A percentile compares a stretch with the other conserved stretches of the same genome.
These are phyloP conservation scores for Pseudogymnoascus sp. DNA, from an alignment of 2,329 filamentous ascomycete genomes.

Conservation along the genomic window DNA sequence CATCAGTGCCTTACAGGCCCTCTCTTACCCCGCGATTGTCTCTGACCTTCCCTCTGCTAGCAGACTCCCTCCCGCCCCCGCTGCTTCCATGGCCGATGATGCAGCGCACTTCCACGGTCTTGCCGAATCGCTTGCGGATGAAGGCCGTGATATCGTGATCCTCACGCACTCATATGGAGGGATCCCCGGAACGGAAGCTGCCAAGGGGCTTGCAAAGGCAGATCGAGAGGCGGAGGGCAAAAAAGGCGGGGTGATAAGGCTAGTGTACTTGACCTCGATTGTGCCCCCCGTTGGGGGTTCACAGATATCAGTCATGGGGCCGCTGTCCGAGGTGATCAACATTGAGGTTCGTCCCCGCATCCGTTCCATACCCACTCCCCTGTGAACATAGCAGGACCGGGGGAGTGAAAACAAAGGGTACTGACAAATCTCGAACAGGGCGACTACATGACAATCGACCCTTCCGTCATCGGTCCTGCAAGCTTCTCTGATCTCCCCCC, in stretches of 20 bases:
- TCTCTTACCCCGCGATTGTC: slow-evolving; percentile 16
- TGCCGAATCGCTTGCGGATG: slow-evolving; percentile 30
- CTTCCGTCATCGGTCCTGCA: neutral
- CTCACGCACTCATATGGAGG: slow-evolving; percentile 35
- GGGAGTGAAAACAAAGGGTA: neutral
- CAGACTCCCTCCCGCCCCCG: slow-evolving; percentile 14
- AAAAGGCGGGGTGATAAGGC: slow-evolving; percentile 28
- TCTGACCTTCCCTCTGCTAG: slow-evolving; percentile 17
- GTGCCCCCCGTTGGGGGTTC: slow-evolving; percentile 15
- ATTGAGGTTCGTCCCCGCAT: neutral
- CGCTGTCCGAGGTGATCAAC: neutral
- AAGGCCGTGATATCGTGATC: slow-evolving; percentile 32
- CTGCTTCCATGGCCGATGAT: slow-evolving; percentile 29
- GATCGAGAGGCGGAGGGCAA: slow-evolving; percentile 29
- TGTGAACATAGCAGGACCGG: neutral
- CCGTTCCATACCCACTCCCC: neutral
- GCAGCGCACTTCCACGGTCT: slow-evolving; percentile 27
- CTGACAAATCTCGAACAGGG: neutral
- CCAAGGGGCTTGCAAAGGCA: slow-evolving; percentile 29
- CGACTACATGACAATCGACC: neutral
- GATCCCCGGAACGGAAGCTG: slow-evolving; percentile 28
- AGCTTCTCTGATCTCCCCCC: neutral
- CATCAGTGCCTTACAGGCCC: slow-evolving; percentile 12
- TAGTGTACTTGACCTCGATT: slow-evolving; percentile 19
- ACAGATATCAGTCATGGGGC: neutral